A percentile compares a stretch with the other conserved stretches of the same genome.
These are phyloP conservation scores for Penicillium argentinense DNA, from an alignment of 495 filamentous ascomycete genomes.

Conservation along the genomic window DNA sequence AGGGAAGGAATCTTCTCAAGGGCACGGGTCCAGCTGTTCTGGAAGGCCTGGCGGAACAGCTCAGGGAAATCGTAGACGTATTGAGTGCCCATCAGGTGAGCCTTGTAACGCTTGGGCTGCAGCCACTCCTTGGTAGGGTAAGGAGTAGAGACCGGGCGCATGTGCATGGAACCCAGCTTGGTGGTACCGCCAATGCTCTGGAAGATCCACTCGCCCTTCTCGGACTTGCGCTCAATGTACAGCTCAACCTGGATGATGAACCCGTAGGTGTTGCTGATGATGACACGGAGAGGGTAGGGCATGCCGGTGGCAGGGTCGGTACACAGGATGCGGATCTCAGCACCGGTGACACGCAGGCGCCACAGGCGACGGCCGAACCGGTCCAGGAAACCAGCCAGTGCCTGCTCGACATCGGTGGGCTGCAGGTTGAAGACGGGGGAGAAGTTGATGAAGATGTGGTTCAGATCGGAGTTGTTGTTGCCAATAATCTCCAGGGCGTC, in stretches of 20 bases:
- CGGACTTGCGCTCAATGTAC: slow-evolving; percentile 96
- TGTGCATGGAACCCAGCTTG: slow-evolving; percentile 93
- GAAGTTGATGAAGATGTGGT: slow-evolving; percentile 99
- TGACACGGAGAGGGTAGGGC: slow-evolving; percentile 90
- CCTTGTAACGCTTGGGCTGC: slow-evolving; percentile 98
- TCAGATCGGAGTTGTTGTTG: slow-evolving; percentile 98
- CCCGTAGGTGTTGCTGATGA: slow-evolving; percentile 98
- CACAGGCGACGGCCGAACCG: slow-evolving; percentile 93
- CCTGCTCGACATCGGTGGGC: slow-evolving; percentile 89
- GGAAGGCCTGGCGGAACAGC: slow-evolving; percentile 95
- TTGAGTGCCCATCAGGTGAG: slow-evolving; percentile 97
- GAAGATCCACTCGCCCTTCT: slow-evolving; percentile 97
- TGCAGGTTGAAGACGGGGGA: slow-evolving; percentile 89
- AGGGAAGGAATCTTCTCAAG: slow-evolving; percentile 69
- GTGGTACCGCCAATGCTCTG: slow-evolving; percentile 93
- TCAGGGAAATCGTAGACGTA: slow-evolving; percentile 99
- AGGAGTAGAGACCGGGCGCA: slow-evolving; percentile 84
- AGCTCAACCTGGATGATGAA: slow-evolving; percentile 97
- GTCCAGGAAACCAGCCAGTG: slow-evolving; percentile 91
- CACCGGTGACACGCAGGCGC: slow-evolving; percentile 94
- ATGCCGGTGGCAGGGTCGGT: slow-evolving; percentile 81
- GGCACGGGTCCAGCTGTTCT: slow-evolving; percentile 86
- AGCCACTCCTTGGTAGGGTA: slow-evolving; percentile 98
- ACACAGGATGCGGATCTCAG: slow-evolving; percentile 97
- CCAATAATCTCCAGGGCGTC: slow-evolving; percentile 98